Evolutionary conservation across 2,329 filamentous ascomycete species (phyloP).

Genomic region (Colletotrichum lupini): DNA sequence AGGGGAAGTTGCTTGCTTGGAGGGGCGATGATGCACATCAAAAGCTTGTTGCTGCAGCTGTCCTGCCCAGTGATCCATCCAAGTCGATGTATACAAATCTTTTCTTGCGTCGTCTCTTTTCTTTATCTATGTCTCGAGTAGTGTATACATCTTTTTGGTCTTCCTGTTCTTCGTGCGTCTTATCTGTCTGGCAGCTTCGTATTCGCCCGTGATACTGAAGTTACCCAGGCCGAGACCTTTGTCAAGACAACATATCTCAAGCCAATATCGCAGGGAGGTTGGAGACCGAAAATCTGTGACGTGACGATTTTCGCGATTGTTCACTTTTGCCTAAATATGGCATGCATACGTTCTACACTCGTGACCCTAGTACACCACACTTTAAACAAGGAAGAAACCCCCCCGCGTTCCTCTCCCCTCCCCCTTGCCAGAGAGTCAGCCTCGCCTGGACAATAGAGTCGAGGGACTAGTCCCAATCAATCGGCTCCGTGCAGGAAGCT

Average conservation of each 20-base stretch:
- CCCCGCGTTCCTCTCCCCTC: not conserved
- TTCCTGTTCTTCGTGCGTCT: not conserved
- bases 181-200: not conserved
- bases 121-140: slow-evolving; percentile 19
- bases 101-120: not conserved
- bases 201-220: not conserved
- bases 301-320: not conserved
- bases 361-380: not conserved
- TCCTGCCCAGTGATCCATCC: not conserved
- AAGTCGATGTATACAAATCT: slow-evolving; percentile 27
- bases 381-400: not conserved
- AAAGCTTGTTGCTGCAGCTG: not conserved
- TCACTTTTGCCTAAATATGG: too few relatives aligned
- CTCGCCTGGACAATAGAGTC: slow-evolving; percentile 33
- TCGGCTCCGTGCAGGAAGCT: slow-evolving; percentile 19
- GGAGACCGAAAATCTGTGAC: not conserved
- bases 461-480: slow-evolving; percentile 25
- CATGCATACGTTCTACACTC: not conserved
- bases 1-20: slow-evolving; percentile 10
- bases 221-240: too few relatives aligned
- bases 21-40: not conserved
- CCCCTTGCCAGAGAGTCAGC: slow-evolving; percentile 14
- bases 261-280: too few relatives aligned
- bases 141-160: slow-evolving; percentile 13
- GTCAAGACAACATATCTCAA: too few relatives aligned